Percentiles rank a stretch among this genome's conserved stretches.
These are phyloP conservation scores for Morella rubra DNA, from an alignment of 306 rosid species.

Conservation along the genomic window DNA sequence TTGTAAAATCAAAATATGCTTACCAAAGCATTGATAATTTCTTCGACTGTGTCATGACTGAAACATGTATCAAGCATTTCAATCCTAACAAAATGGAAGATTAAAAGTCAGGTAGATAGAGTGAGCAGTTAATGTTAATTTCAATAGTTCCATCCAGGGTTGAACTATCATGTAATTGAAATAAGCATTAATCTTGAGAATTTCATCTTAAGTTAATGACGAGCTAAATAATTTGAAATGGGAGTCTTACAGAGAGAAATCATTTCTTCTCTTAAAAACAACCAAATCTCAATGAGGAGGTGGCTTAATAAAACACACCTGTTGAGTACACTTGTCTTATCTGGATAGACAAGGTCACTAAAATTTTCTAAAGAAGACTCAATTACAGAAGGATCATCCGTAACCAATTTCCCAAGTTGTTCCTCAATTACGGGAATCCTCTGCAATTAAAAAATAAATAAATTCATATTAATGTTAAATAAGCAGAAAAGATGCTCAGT, in stretches of 20 bases:
- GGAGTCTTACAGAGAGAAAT: not conserved
- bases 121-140: not conserved
- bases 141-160: not conserved
- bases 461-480: slow-evolving; percentile 10
- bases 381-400: slow-evolving; percentile 85
- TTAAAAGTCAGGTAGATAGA: not conserved
- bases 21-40: slow-evolving; percentile 81
- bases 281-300: not conserved
- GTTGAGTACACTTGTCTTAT: slow-evolving; percentile 48
- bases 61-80: slow-evolving; percentile 78
- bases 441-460: slow-evolving; percentile 39
- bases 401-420: slow-evolving; percentile 67
- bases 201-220: not conserved
- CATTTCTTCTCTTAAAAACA: not conserved
- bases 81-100: slow-evolving; percentile 49
- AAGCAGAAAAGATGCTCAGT: slow-evolving; percentile 10
- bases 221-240: not conserved
- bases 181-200: not conserved
- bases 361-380: slow-evolving; percentile 75
- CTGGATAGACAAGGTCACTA: slow-evolving; percentile 61
- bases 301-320: slow-evolving; percentile 46
- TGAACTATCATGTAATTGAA: not conserved
- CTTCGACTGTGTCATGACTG: slow-evolving; percentile 78
- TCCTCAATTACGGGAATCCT: slow-evolving; percentile 80
- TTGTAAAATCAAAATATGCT: slow-evolving; percentile 4